Base-by-base conservation (phyloP, 2,329 filamentous ascomycete species). In the Byssothecium circinans region DNA sequence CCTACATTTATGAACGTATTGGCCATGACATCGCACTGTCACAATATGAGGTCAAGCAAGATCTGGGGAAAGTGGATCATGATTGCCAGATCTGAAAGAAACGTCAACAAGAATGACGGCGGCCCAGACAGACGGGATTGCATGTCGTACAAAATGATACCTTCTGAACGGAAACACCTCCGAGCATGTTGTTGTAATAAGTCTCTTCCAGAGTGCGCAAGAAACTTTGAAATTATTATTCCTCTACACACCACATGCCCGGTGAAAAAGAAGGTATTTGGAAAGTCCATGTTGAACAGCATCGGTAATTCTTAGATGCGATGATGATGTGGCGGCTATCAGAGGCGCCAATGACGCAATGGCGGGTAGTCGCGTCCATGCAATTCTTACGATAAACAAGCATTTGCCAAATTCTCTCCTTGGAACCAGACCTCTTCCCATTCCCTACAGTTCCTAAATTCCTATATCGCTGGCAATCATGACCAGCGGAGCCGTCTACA, bases 401-500 rank as follows among this genome's bases (percentile, higher is more conserved):
- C 8, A 11, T 10, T 22, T 17, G 8, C 20, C 23, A 18, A 35
- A 39, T 18, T 12, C 41, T 20, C 25, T 34, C 27, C n/a, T 11
- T 36, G 18, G 19, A 15, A n/a, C 22, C 7, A 29, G 27, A 36
- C 19, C 25, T 19, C 6, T 34, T 27, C 20, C 19, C 35, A 20
- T 36, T 14, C 19, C 18, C 12, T 35, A 15, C 27, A 25, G n/a
- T n/a, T 23, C 40, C 40, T 15, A 18, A 17, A 10, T 12, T 30
- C 7, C 19, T 8, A 17, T 25, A 37, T 30, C 18, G 4, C 6
- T 20, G 35, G 19, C 12, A 53, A 65, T 15, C 34, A 68, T 69
- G 65, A 54, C 64, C 35, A 58, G 57, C 15, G 63, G 68, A 23
- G 53, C 61, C 40, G 61, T 65, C 51, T 66, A 68, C 58, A 68